Conservation (phyloP, 1,139 yeast genomes). For the Candida sp. region DNA sequence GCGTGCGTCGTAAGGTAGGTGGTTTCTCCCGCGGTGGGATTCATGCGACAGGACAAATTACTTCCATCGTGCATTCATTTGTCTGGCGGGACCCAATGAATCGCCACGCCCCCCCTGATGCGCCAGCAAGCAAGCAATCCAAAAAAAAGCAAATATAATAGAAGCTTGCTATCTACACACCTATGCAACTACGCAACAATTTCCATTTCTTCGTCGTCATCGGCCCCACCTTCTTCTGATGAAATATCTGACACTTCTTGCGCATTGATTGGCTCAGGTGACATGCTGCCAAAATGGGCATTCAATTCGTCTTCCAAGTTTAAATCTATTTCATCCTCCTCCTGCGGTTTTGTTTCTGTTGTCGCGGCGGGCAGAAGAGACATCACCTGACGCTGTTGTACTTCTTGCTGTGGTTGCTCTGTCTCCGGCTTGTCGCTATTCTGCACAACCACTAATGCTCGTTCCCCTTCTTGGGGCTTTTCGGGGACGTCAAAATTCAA, state of each 20-base stretch:
- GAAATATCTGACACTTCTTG: conserved; percentile 9
- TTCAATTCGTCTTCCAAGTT: conserved; percentile 12
- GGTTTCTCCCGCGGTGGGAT: neutral
- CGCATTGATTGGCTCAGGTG: conserved; percentile 3
- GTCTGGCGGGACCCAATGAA: neutral
- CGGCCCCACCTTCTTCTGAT: conserved; percentile 8
- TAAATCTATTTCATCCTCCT: conserved; percentile 4
- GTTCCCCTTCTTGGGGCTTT: neutral
- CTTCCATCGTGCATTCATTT: neutral
- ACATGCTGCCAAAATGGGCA: conserved; percentile 14
- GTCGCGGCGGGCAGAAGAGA: neutral
- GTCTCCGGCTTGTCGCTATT: neutral
- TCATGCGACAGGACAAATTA: neutral
- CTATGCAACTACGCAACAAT: neutral
- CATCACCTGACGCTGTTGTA: neutral
- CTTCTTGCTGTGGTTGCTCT: neutral
- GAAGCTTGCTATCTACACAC: neutral
- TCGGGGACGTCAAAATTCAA: conserved; percentile 16
- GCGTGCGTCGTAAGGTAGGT: too few relatives aligned
- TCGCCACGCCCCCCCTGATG: neutral
- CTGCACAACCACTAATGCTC: neutral
- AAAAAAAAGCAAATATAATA: neutral
- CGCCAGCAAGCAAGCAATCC: neutral
- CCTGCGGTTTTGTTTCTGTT: neutral
- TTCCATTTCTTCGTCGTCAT: conserved; percentile 6